phyloP scores from a whole-genome alignment of 2,329 filamentous ascomycete genomes.

The Colletotrichum sansevieriae region DNA sequence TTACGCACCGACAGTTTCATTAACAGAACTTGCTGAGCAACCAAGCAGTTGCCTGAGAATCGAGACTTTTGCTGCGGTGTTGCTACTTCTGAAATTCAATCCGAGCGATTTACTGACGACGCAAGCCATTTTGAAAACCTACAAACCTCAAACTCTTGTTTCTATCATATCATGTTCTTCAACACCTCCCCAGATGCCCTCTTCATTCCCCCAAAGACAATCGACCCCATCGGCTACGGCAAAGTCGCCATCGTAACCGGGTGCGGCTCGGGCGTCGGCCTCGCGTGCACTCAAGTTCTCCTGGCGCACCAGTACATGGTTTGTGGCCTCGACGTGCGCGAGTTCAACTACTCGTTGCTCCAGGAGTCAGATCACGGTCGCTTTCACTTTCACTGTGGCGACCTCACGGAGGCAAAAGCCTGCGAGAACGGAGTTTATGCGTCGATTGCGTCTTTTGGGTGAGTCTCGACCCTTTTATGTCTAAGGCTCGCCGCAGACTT shows the following conservation, averaged over 20 bases:
- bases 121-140: too few species aligned
- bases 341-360: slow-evolving; percentile 43
- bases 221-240: slow-evolving; percentile 35
- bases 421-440: slow-evolving; percentile 45
- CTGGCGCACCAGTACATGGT: slow-evolving; percentile 40
- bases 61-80: too few species aligned
- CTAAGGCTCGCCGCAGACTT: too few species aligned
- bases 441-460: slow-evolving; percentile 27
- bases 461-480: neutral
- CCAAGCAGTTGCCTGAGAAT: too few species aligned
- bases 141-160: neutral
- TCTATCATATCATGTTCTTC: slow-evolving; percentile 45
- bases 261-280: slow-evolving; percentile 51
- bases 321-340: slow-evolving; percentile 24
- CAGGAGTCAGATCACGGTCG: slow-evolving; percentile 45
- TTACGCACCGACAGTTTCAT: neutral
- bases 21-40: neutral
- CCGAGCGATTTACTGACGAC: too few species aligned
- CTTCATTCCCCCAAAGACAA: slow-evolving; percentile 45
- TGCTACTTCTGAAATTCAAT: too few species aligned
- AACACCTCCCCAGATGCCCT: slow-evolving; percentile 45
- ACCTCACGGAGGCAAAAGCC: slow-evolving; percentile 48
- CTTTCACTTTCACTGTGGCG: slow-evolving; percentile 52
- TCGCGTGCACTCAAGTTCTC: slow-evolving; percentile 50
- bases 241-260: slow-evolving; percentile 50